Conservation (phyloP, 768 basidiomycete genomes). For the Solioccasus polychromus region DNA sequence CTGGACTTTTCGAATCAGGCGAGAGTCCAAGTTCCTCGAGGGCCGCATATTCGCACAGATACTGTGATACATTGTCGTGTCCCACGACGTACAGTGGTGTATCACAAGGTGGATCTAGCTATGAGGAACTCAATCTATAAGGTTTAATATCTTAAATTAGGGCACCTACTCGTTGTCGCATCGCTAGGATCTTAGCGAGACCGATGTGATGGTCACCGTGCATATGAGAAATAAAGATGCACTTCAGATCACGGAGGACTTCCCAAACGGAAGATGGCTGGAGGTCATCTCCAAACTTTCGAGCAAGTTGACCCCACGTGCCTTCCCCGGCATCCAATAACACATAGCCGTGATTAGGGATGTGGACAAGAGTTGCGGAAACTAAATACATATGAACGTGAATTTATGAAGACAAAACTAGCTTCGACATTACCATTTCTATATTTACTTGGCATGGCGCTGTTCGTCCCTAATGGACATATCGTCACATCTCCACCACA, state of each 20-base stretch:
- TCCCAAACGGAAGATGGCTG: conserved; percentile 43
- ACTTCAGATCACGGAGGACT: conserved; percentile 65
- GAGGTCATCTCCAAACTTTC: conserved; percentile 64
- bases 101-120: conserved; percentile 64
- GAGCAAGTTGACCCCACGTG: conserved; percentile 82
- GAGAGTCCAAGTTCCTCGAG: conserved; percentile 70
- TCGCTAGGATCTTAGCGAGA: conserved; percentile 65
- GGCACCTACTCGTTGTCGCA: conserved; percentile 57
- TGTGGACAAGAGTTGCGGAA: conserved; percentile 71
- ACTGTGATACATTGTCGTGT: conserved; percentile 52
- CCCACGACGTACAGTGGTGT: conserved; percentile 72
- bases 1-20: conserved; percentile 44
- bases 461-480: conserved; percentile 84
- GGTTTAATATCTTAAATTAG: background rate
- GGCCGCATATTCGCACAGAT: conserved; percentile 69
- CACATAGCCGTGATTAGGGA: conserved; percentile 70
- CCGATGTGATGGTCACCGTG: conserved; percentile 95
- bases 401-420: background rate
- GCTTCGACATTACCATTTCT: conserved; percentile 64
- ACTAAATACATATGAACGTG: conserved; percentile 40
- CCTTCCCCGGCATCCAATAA: conserved; percentile 93
- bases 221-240: conserved; percentile 85
- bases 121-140: conserved; percentile 1
- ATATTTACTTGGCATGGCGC: conserved; percentile 80
- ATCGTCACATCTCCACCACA: conserved; percentile 66